Base-by-base conservation (phyloP, 192 early-diverging fungal species). In the Lunasporangiospora selenospora region DNA sequence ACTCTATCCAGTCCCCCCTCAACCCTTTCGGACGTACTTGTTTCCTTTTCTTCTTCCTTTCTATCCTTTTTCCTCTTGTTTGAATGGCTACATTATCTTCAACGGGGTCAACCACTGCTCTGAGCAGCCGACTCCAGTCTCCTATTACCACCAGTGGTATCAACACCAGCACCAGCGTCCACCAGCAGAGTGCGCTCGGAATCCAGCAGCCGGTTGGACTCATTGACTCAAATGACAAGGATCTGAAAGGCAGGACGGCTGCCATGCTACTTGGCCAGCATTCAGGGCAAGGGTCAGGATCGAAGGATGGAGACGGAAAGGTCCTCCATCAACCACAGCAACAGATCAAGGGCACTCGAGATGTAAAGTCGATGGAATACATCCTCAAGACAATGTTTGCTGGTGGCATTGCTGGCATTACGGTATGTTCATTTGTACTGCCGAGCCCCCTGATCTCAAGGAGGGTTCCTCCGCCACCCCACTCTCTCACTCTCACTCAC, bases 401-500 rank as follows among this genome's bases (percentile, higher is more conserved):
- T 21, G 82, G 82, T 58, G 82, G 82, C 23, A 53, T 83, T 39
- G 82, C 82, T 15, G 82, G 82, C 1, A 79, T 77, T 39, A 63
- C 78, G 44, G 82, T 83, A 77, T 53, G 33, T 24, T 23, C 23
- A n/a, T n/a, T n/a, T n/a, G n/a, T n/a, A n/a, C n/a, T n/a, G n/a
- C n/a, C n/a, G n/a, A n/a, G n/a, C n/a, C n/a, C n/a, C n/a, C n/a
- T n/a, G n/a, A n/a, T n/a, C n/a, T n/a, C n/a, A n/a, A n/a, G n/a
- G n/a, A n/a, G n/a, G n/a, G n/a, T n/a, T n/a, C n/a, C n/a, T n/a
- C n/a, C n/a, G n/a, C n/a, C n/a, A n/a, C n/a, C n/a, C n/a, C n/a
- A n/a, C n/a, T n/a, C n/a, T n/a, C n/a, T n/a, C n/a, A n/a, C n/a
- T n/a, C n/a, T n/a, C n/a, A n/a, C n/a, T n/a, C n/a, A n/a, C n/a